Conservation (phyloP, 106 monocot genomes). For the Cymbidium sinense region DNA sequence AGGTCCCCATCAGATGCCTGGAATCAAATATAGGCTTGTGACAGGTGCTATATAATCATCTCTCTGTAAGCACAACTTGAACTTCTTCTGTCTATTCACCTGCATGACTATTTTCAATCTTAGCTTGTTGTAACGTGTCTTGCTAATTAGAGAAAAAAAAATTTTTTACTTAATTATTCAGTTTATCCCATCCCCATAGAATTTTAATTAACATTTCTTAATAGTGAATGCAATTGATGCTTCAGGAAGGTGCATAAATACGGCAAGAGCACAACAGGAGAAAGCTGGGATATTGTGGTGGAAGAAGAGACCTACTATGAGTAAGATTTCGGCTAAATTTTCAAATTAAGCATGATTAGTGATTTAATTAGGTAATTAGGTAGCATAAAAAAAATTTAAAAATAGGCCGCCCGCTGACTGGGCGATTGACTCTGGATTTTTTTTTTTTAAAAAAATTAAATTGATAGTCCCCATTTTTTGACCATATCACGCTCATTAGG, state of each 20-base stretch:
- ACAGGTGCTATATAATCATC: background rate
- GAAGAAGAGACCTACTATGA: conserved; percentile 91
- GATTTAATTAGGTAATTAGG: no score
- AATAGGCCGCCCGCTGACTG: no score
- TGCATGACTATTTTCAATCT: background rate
- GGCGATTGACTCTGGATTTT: no score
- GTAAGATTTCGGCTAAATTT: conserved; percentile 65
- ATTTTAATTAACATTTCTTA: background rate
- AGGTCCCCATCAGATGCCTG: background rate
- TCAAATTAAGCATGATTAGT: no score
- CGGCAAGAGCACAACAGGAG: conserved; percentile 89
- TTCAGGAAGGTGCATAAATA: conserved; percentile 96
- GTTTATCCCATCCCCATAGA: background rate
- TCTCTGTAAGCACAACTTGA: background rate
- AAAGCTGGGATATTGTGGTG: conserved; percentile 89
- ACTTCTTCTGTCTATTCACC: background rate
- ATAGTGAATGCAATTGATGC: background rate
- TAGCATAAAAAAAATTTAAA: no score
- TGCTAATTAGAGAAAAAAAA: no score
- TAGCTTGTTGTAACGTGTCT: no score
- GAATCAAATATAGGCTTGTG: background rate
- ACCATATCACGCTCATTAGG: no score
- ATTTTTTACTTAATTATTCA: no score
- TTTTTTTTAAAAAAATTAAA: no score
- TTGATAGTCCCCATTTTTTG: no score